Conservation (phyloP, 805 yeast species). For the Teunomyces gatunensis region DNA sequence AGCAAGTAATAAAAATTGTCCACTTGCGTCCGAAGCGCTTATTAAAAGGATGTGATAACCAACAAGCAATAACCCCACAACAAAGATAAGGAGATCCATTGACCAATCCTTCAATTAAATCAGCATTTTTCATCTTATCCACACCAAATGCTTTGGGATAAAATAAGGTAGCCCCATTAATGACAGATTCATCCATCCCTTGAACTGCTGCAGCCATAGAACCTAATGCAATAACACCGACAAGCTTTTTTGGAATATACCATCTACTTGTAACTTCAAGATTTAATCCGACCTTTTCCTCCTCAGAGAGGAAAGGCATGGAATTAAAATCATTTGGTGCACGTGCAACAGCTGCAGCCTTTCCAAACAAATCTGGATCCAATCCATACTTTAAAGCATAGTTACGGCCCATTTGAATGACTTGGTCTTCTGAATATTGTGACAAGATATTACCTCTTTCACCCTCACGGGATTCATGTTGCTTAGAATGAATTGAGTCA, state of each 20-base stretch:
- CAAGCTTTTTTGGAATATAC: conserved; percentile 47
- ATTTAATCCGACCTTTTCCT: conserved; percentile 49
- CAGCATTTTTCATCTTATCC: conserved; percentile 37
- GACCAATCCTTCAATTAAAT: conserved; percentile 59
- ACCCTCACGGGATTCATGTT: conserved; percentile 18
- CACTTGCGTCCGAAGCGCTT: conserved; percentile 56
- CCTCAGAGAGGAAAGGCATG: conserved; percentile 47
- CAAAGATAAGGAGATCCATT: conserved; percentile 67
- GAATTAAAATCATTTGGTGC: conserved; percentile 55
- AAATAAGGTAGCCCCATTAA: conserved; percentile 63
- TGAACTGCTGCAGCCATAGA: conserved; percentile 72
- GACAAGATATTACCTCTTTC: conserved; percentile 46
- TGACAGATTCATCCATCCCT: conserved; percentile 73
- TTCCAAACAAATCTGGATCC: conserved; percentile 57
- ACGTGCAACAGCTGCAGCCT: conserved; percentile 60
- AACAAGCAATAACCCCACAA: conserved; percentile 56
- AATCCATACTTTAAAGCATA: conserved; percentile 57
- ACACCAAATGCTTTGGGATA: conserved; percentile 58
- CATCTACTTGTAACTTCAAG: conserved; percentile 42
- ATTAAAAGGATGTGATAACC: conserved; percentile 57
- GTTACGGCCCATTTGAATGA: conserved; percentile 65
- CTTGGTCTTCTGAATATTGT: conserved; percentile 60
- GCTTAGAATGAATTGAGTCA: conserved; percentile 17
- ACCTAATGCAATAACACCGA: conserved; percentile 54
- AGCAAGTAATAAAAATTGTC: conserved; percentile 58